Base-by-base conservation (phyloP, 2,329 filamentous ascomycete genomes). In the Macrophomina tecta region DNA sequence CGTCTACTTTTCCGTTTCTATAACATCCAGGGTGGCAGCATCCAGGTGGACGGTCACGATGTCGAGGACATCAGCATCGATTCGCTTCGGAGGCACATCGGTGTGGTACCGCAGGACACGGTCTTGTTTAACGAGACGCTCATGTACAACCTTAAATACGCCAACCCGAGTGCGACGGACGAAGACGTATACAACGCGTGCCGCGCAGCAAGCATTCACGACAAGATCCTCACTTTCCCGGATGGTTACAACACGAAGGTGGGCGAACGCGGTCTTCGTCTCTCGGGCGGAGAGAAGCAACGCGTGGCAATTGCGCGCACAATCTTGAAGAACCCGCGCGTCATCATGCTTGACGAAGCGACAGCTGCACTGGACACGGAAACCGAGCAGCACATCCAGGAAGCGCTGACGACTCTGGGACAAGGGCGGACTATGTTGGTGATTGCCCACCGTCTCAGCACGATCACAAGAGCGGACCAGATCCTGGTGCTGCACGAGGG, bases 1-100 rank as follows among this genome's bases (percentile, higher is more conserved):
- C 91, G 95, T 61, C 86, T 98, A 58, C 89, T 99, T 77, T 98
- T 97, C 84, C 91, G 95, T 18, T 99, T 97, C 80, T 99, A 98
- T 83, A 96, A 97, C 75, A 88, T 90, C 65, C 85, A 89, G 63
- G 86, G 88, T 62, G 95, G 95, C 42, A 88, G 84, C 73, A 97
- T 98, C 67, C 87, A 90, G 74, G 84, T 99, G 65, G 95, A 98
- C 75, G 93, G 91, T 7, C 87, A 89, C 68, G 89, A 97, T 75
- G 91, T 97, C 58, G 89, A 91, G 77, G 89, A 93, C 71, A 82
- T 97, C 68, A 97, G 93, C 1, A 97, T 98, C 72, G 92, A 97
- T 79, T 97, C 93, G n/a, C 85, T 99, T 66, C 89, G 95, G 71
- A 87, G 87, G 68, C 91, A 94, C 76, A 97, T 99, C 73, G 95